phyloP scores from a whole-genome alignment of 75 land plant genomes.

The Picea sitchensis region DNA sequence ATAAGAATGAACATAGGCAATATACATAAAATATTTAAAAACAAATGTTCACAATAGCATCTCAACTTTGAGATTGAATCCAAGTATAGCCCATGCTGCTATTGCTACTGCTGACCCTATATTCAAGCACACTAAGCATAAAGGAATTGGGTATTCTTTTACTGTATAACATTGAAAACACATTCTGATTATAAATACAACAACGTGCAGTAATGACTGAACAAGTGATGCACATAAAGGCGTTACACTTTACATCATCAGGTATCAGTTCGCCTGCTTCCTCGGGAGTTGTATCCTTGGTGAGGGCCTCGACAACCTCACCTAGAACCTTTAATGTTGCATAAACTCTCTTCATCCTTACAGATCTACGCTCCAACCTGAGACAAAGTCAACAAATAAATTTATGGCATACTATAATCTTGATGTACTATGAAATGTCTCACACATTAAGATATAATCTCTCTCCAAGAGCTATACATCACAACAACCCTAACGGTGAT shows the following conservation, averaged over 20 bases:
- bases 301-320: conserved; percentile 77
- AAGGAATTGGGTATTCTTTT: background rate
- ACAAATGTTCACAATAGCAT: background rate
- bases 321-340: conserved; percentile 73
- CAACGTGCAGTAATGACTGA: background rate
- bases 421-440: background rate
- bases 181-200: background rate
- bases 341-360: conserved; percentile 65
- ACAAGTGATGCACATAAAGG: too few species aligned
- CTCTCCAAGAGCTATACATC: background rate
- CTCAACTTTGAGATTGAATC: background rate
- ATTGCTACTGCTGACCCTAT: background rate
- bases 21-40: background rate
- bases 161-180: background rate
- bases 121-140: background rate
- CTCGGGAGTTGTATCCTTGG: conserved; percentile 54
- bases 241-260: conserved; percentile 49
- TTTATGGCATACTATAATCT: background rate
- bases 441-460: background rate
- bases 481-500: background rate
- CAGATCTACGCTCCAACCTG: conserved; percentile 50
- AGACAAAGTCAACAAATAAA: background rate
- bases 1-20: background rate
- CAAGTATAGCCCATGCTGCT: background rate
- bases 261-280: conserved; percentile 41